Percentiles rank a stretch among this genome's conserved stretches.
Conservation (phyloP, 176 grass and related monocot genomes). For the Chrysopogon serrulatus region DNA sequence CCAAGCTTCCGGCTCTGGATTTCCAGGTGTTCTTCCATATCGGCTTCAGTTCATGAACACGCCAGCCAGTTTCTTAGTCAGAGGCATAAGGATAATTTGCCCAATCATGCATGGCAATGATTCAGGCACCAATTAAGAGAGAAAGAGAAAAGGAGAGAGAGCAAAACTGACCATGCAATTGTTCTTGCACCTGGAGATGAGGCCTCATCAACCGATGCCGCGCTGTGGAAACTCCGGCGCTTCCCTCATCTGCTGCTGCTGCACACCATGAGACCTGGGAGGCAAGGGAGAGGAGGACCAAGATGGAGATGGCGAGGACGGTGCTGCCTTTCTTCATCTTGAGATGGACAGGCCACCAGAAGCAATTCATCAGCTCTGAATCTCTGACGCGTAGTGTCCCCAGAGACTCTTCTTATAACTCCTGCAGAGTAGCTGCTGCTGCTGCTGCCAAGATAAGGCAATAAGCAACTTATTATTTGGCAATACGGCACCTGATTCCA, state of each 20-base stretch:
- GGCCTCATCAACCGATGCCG: not conserved
- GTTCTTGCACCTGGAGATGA: slow-evolving; percentile 14
- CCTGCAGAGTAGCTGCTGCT: not conserved
- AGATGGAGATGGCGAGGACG: slow-evolving; percentile 1
- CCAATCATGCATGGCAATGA: not conserved
- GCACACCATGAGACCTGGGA: slow-evolving; percentile 27
- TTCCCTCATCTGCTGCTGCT: slow-evolving; percentile 3
- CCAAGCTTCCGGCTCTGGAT: slow-evolving; percentile 25
- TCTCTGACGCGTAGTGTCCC: not conserved
- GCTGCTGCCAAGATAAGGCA: not conserved
- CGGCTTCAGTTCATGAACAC: not conserved
- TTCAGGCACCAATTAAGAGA: not conserved
- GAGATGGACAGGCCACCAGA: slow-evolving; percentile 7
- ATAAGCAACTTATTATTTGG: not conserved
- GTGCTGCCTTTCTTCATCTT: slow-evolving; percentile 30
- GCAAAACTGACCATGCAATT: not conserved
- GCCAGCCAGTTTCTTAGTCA: not conserved
- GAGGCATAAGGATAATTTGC: not conserved
- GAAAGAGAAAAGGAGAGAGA: not conserved
- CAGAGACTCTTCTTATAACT: slow-evolving; percentile 27
- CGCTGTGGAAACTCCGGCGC: not conserved
- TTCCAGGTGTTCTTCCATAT: not conserved
- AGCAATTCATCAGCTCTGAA: slow-evolving; percentile 9
- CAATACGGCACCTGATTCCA: not conserved
- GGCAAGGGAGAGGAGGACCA: slow-evolving; percentile 28